Evolutionary conservation across 257 asterid genomes (phyloP).

Genomic region (Echium plantagineum): DNA sequence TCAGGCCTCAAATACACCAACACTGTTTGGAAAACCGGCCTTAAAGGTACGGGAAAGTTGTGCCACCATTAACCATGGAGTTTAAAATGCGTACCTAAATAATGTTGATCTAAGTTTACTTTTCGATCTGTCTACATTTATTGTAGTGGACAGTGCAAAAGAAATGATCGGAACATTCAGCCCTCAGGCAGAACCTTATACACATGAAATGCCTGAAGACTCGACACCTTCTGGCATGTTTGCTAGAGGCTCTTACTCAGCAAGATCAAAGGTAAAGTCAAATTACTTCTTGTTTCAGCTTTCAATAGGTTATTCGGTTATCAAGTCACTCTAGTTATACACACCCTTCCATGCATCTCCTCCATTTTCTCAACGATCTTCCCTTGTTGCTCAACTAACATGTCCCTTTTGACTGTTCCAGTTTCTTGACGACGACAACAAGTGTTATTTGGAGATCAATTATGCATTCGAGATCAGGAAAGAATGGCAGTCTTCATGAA

Average conservation of each 20-base stretch:
- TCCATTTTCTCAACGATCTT: background rate
- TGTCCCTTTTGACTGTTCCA: constrained; percentile 12
- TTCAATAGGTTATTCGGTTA: background rate
- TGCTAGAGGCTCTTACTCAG: constrained; percentile 87
- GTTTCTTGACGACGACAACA: constrained; percentile 88
- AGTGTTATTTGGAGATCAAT: constrained; percentile 94
- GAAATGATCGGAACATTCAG: constrained; percentile 98
- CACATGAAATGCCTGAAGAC: constrained; percentile 88
- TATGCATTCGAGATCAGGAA: constrained; percentile 87
- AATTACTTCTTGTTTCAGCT: background rate
- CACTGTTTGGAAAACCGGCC: constrained; percentile 71
- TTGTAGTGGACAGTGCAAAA: constrained; percentile 72
- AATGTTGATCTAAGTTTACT: background rate
- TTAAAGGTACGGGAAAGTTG: constrained; percentile 32
- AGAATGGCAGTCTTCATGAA: constrained; percentile 51
- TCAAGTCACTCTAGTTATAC: background rate
- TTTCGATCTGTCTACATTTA: constrained; percentile 5
- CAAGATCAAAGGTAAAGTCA: constrained; percentile 63
- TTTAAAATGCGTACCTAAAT: background rate
- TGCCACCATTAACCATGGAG: background rate
- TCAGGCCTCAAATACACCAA: constrained; percentile 62
- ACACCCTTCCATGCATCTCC: background rate
- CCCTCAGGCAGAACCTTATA: constrained; percentile 81
- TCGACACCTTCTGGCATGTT: constrained; percentile 89
- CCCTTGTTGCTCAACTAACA: background rate